These are phyloP conservation scores for Pseudogymnoascus sp. DNA, from an alignment of 2,329 filamentous ascomycete species.

Conservation along the genomic window DNA sequence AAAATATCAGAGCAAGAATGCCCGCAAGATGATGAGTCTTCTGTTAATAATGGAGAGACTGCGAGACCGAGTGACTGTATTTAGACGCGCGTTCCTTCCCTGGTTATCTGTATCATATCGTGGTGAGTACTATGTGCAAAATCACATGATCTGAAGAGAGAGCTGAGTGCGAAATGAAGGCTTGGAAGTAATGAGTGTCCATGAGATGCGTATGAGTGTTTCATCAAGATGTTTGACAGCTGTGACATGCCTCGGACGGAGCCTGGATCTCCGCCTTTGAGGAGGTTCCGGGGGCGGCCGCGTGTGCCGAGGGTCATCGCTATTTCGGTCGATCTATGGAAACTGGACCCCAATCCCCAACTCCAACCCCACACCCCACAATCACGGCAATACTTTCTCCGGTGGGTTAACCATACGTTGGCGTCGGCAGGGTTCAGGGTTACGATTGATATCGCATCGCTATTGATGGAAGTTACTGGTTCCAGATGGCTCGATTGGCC, in stretches of 20 bases:
- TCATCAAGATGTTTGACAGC: background rate
- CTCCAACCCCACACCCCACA: background rate
- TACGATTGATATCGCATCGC: too few species aligned
- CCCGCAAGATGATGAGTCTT: background rate
- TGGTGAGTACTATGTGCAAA: background rate
- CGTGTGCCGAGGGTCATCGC: background rate
- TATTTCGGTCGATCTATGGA: background rate
- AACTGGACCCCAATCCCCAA: background rate
- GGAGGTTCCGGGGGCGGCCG: background rate
- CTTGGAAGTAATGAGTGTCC: background rate
- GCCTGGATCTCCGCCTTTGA: background rate
- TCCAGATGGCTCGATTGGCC: background rate
- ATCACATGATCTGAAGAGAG: background rate
- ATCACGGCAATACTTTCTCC: background rate
- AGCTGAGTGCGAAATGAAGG: background rate
- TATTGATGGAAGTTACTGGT: slow-evolving; percentile 1
- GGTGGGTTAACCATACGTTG: background rate
- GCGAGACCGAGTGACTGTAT: background rate
- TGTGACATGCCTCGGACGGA: background rate
- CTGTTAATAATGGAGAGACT: background rate
- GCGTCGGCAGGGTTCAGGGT: background rate
- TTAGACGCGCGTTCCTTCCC: background rate
- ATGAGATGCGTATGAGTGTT: background rate
- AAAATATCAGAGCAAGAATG: background rate
- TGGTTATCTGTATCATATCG: background rate